Percentiles rank a stretch among this genome's conserved stretches.
These are phyloP conservation scores for Cercospora canescens DNA, from an alignment of 2,329 filamentous ascomycete species.

Conservation along the genomic window DNA sequence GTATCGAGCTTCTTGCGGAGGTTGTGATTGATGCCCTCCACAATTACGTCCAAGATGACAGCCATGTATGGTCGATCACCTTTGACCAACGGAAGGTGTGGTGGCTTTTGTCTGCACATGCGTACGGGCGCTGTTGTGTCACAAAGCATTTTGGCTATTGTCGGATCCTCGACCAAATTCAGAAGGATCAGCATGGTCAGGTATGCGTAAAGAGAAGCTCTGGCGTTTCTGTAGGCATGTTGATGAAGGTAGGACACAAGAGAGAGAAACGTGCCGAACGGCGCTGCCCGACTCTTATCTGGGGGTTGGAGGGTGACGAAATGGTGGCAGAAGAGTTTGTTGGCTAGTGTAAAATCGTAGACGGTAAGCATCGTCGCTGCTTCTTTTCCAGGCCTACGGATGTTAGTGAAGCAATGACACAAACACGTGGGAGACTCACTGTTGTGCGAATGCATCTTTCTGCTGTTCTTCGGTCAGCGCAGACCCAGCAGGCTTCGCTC, in stretches of 20 bases:
- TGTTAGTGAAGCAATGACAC: constrained; percentile 18
- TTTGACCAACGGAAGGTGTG: constrained; percentile 71
- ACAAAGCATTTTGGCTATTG: constrained; percentile 80
- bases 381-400: constrained; percentile 69
- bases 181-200: constrained; percentile 83
- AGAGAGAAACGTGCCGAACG: constrained; percentile 79
- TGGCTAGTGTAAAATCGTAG: constrained; percentile 92
- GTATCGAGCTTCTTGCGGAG: constrained; percentile 81
- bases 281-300: constrained; percentile 41
- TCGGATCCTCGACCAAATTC: constrained; percentile 80
- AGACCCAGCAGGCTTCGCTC: constrained; percentile 57
- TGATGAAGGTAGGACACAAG: constrained; percentile 90
- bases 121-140: constrained; percentile 74
- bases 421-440: constrained; percentile 58
- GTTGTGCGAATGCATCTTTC: constrained; percentile 74
- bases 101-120: constrained; percentile 84
- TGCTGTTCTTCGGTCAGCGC: constrained; percentile 75
- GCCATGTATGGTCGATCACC: constrained; percentile 73
- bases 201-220: constrained; percentile 80
- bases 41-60: constrained; percentile 78
- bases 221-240: constrained; percentile 80
- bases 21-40: constrained; percentile 94
- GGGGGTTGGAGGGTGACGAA: constrained; percentile 57
- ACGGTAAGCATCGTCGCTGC: constrained; percentile 79
- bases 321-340: constrained; percentile 91